Base-by-base conservation (phyloP, 2,329 filamentous ascomycete species). In the Huntiella abstrusa region DNA sequence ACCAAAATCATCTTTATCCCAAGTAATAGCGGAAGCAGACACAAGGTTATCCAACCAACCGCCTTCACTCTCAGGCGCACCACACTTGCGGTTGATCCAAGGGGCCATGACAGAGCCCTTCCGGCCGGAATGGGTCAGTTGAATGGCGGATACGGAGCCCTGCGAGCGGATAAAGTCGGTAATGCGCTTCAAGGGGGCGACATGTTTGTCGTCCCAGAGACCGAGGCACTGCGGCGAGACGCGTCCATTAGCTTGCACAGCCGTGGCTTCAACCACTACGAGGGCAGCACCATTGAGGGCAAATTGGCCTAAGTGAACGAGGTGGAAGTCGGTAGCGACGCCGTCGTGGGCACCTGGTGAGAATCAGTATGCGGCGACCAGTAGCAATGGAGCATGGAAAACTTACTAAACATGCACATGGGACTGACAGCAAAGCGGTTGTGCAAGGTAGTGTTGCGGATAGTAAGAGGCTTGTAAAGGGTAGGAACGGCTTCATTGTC, bases 201-300 rank as follows among this genome's bases (percentile, higher is more conserved):
- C 79, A 60, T 95, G 87, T 33, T 71, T 75, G 59, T 94, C 87
- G 51, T 80, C 69, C 87, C 86, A 95, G 5, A 95, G 63, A 1
- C 87, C 85, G 10, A 66, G 63, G 58, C 88, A 83, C 58, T 87
- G 69, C 1, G 85, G 84, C 0, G 82, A 81, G 64, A 93, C 93
- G 47, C 87, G 74, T 19, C 86, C 86, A 53, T 86, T 76, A 5
- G 83, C 63, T 7, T 73, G 67, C 0, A 93, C 81, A 33, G 77
- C 68, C 0, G 83, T 86, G 19, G 86, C 84, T 64, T 94, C 87
- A 48, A 87, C 68, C 50, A 86, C 73, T 42, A 80, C 65, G 13
- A 93, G 65, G 1, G 75, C 81, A 0, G 82, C 78, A 8, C 87
- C 87, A 47, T 80, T 75, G 50, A 80, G 68, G 17, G 83, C 71